These are phyloP conservation scores for Xylaria castorea DNA, from an alignment of 495 filamentous ascomycete genomes.

Conservation along the genomic window DNA sequence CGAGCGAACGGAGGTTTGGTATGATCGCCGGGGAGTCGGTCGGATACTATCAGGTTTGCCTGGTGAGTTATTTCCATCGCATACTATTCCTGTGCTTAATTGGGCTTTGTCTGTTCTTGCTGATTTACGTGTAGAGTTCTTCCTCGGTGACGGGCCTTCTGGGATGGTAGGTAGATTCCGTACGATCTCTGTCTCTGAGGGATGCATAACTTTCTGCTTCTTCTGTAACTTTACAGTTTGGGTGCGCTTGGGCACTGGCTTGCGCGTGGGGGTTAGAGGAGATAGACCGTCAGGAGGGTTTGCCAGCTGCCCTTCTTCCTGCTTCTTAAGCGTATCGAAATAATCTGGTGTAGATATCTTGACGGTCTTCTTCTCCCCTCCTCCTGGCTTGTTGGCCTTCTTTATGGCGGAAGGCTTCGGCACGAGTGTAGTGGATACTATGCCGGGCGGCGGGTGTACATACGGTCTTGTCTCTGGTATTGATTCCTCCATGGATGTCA, in stretches of 20 bases:
- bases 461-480: constrained; percentile 48
- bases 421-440: constrained; percentile 28
- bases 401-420: constrained; percentile 40
- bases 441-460: constrained; percentile 43
- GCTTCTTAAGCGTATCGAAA: constrained; percentile 39
- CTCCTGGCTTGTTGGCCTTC: constrained; percentile 25
- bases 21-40: constrained; percentile 47
- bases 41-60: constrained; percentile 43
- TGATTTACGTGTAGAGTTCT: constrained; percentile 37
- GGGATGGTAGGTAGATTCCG: constrained; percentile 50
- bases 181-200: constrained; percentile 24
- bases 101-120: constrained; percentile 12
- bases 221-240: constrained; percentile 56
- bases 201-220: constrained; percentile 34
- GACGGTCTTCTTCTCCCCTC: constrained; percentile 30
- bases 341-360: constrained; percentile 42
- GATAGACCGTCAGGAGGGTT: constrained; percentile 24
- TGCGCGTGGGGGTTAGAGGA: constrained; percentile 29
- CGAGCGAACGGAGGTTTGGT: constrained; percentile 58
- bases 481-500: constrained; percentile 59
- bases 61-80: constrained; percentile 47
- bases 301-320: constrained; percentile 39
- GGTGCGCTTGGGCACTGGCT: constrained; percentile 32
- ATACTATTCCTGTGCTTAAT: constrained; percentile 15
- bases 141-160: constrained; percentile 54